Evolutionary conservation across 768 basidiomycete species (phyloP).

Genomic region (Lactarius sp.): DNA sequence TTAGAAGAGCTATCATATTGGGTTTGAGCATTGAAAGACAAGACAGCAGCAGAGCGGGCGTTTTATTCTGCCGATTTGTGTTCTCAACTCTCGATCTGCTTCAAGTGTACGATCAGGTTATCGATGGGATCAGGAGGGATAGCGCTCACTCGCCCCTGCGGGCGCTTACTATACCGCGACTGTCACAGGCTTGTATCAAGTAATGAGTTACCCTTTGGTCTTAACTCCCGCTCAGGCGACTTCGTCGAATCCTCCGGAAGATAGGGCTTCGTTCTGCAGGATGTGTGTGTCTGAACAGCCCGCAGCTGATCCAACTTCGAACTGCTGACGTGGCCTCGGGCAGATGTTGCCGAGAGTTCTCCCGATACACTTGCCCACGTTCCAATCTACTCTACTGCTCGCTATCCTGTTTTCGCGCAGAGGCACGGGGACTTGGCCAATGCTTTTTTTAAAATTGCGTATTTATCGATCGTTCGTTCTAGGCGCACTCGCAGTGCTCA

Average conservation of each 20-base stretch:
- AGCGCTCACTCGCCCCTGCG: too few species aligned
- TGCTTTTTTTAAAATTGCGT: neutral
- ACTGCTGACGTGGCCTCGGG: neutral
- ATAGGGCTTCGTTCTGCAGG: constrained; percentile 9
- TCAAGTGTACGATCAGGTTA: neutral
- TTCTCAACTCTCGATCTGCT: neutral
- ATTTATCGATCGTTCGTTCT: neutral
- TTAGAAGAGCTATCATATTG: neutral
- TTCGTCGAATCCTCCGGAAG: neutral
- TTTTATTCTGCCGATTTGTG: neutral
- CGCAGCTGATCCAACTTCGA: too few species aligned
- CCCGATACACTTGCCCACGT: constrained; percentile 75
- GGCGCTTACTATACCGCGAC: too few species aligned
- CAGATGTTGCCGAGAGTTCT: constrained; percentile 71
- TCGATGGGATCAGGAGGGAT: too few species aligned
- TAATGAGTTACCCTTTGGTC: neutral
- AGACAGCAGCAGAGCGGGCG: neutral
- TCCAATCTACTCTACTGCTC: constrained; percentile 84
- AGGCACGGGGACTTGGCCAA: constrained; percentile 2
- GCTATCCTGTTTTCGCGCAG: constrained; percentile 67
- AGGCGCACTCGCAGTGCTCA: constrained; percentile 70
- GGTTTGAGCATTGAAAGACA: neutral
- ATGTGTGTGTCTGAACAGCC: constrained; percentile 6
- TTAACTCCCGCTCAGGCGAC: neutral
- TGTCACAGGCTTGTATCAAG: neutral